Conservation (phyloP, 2,329 filamentous ascomycete species). For the Tympanopsis confertula region DNA sequence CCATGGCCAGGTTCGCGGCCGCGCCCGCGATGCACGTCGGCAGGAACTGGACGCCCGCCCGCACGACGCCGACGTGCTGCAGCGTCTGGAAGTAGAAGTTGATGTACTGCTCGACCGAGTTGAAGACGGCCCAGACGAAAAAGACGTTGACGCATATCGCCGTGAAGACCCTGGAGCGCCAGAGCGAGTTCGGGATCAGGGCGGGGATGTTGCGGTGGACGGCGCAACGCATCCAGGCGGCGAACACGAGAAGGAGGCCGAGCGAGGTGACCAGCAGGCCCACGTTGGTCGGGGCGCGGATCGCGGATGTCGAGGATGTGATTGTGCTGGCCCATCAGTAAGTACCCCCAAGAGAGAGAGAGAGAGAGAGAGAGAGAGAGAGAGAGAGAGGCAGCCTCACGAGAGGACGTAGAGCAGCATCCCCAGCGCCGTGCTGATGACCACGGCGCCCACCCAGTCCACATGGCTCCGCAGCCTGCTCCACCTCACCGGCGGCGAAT, state of each 20-base stretch:
- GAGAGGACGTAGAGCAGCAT: background rate
- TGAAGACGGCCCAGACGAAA: background rate
- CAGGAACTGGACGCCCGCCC: constrained; percentile 24
- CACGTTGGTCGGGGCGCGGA: background rate
- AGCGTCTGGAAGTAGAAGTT: background rate
- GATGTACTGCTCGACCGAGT: background rate
- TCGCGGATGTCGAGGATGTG: background rate
- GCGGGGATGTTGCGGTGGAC: background rate
- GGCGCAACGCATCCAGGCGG: background rate
- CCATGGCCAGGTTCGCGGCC: constrained; percentile 28
- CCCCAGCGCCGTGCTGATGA: background rate
- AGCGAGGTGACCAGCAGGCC: background rate
- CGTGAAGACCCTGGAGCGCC: background rate
- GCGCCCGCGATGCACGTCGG: constrained; percentile 24
- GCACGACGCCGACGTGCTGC: background rate
- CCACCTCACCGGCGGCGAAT: too few species aligned
- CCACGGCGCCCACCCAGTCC: background rate
- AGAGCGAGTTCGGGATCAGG: background rate
- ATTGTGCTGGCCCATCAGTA: background rate
- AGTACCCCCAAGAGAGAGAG: background rate
- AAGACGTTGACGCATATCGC: background rate
- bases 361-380: background rate
- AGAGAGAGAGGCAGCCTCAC: background rate
- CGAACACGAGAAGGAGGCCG: background rate
- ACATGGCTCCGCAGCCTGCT: too few species aligned